These are phyloP conservation scores for Cryptosporidium sp. DNA, from an alignment of 169 alveolate species.

Conservation along the genomic window DNA sequence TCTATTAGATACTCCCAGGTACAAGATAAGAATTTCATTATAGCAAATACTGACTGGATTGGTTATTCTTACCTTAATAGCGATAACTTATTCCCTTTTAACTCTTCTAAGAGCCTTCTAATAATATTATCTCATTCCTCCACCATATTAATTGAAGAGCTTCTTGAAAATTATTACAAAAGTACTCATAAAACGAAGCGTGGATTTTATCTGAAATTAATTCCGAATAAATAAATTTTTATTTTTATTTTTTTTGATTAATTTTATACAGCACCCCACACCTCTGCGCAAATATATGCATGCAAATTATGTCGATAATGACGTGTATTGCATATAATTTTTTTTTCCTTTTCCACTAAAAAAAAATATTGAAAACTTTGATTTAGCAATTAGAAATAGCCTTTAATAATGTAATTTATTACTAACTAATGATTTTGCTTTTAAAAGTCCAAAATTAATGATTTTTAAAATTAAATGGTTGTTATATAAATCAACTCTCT, in stretches of 20 bases:
- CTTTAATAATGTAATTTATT: too few relatives aligned
- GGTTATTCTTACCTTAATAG: conserved; percentile 19
- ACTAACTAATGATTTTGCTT: too few relatives aligned
- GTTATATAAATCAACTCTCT: too few relatives aligned
- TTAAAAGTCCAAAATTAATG: too few relatives aligned
- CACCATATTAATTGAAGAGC: conserved; percentile 2
- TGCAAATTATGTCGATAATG: background rate
- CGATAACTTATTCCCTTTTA: conserved; percentile 33
- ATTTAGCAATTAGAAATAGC: too few relatives aligned
- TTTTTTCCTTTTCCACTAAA: too few relatives aligned
- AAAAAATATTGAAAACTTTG: too few relatives aligned
- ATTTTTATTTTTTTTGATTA: too few relatives aligned
- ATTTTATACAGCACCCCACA: background rate
- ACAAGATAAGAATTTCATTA: conserved; percentile 4
- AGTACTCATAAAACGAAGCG: conserved; percentile 10
- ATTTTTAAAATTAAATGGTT: too few relatives aligned
- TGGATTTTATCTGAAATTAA: conserved; percentile 38
- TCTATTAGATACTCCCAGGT: conserved; percentile 1
- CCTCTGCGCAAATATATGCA: background rate
- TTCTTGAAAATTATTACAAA: conserved; percentile 29
- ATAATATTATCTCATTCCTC: conserved; percentile 3
- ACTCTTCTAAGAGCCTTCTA: conserved; percentile 30
- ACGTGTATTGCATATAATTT: background rate
- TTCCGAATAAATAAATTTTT: background rate
- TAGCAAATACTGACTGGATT: conserved; percentile 47